A percentile compares a stretch with the other conserved stretches of the same genome.
These are phyloP conservation scores for Pythium angustatum DNA, from an alignment of 352 stramenopile genomes.

Conservation along the genomic window DNA sequence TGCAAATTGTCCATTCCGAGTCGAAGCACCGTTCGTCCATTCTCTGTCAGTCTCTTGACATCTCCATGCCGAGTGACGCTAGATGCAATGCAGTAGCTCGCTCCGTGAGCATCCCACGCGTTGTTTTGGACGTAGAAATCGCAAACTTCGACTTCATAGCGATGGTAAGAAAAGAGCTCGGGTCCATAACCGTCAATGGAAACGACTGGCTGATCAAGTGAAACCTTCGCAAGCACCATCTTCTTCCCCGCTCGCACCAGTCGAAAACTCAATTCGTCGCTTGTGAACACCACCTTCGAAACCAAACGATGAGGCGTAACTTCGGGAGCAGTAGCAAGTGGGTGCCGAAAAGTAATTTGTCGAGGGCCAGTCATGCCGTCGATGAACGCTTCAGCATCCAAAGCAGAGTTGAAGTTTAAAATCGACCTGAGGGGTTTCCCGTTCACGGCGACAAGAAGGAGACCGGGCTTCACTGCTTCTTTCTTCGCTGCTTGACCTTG, in stretches of 20 bases:
- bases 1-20: conserved; percentile 76
- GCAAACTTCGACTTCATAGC: conserved; percentile 60
- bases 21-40: conserved; percentile 34
- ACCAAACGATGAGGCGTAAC: conserved; percentile 61
- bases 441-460: conserved; percentile 75
- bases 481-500: conserved; percentile 60
- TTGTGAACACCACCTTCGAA: conserved; percentile 44
- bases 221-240: conserved; percentile 56
- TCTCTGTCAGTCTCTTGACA: conserved; percentile 10
- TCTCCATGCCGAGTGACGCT: conserved; percentile 45
- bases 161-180: conserved; percentile 79
- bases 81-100: conserved; percentile 75
- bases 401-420: conserved; percentile 48
- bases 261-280: conserved; percentile 64
- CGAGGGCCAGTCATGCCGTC: conserved; percentile 50
- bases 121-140: conserved; percentile 85
- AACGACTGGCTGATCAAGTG: conserved; percentile 51
- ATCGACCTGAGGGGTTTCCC: conserved; percentile 53
- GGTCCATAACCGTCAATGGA: conserved; percentile 74
- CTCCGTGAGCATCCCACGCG: conserved; percentile 32
- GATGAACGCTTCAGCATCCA: conserved; percentile 58
- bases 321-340: conserved; percentile 48
- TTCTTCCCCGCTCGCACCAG: conserved; percentile 71
- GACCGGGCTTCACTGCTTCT: conserved; percentile 63
- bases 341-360: conserved; percentile 83